Conservation (phyloP, 2,329 filamentous ascomycete species). For the Aureobasidium subglaciale region DNA sequence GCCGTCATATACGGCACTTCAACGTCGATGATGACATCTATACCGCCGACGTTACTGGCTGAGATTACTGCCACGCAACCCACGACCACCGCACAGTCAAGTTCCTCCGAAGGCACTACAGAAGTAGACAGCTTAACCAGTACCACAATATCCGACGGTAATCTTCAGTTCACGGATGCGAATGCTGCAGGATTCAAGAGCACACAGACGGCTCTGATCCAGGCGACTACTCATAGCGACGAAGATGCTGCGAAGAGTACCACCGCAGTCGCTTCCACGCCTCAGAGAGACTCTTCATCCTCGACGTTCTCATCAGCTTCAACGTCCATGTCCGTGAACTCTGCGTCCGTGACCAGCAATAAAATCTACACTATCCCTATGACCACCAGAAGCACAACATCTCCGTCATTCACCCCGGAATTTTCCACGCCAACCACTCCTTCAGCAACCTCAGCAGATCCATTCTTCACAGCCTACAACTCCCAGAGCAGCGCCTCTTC, state of each 20-base stretch:
- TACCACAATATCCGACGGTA: background rate
- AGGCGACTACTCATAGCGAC: background rate
- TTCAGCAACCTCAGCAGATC: background rate
- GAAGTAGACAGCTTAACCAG: background rate
- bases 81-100: background rate
- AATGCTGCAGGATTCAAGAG: background rate
- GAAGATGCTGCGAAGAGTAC: background rate
- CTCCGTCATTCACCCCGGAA: no score
- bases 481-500: background rate
- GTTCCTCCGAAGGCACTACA: no score
- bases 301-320: background rate
- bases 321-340: background rate
- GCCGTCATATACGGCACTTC: background rate
- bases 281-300: background rate
- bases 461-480: background rate
- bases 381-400: background rate
- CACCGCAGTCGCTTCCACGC: background rate
- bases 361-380: background rate
- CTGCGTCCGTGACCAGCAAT: background rate
- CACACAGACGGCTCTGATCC: background rate
- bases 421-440: no score
- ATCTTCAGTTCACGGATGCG: background rate
- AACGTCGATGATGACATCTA: conserved; percentile 2
- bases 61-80: background rate
- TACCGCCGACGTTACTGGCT: background rate